Evolutionary conservation across 2,329 filamentous ascomycete species (phyloP).

Genomic region (Helminthosporium solani): DNA sequence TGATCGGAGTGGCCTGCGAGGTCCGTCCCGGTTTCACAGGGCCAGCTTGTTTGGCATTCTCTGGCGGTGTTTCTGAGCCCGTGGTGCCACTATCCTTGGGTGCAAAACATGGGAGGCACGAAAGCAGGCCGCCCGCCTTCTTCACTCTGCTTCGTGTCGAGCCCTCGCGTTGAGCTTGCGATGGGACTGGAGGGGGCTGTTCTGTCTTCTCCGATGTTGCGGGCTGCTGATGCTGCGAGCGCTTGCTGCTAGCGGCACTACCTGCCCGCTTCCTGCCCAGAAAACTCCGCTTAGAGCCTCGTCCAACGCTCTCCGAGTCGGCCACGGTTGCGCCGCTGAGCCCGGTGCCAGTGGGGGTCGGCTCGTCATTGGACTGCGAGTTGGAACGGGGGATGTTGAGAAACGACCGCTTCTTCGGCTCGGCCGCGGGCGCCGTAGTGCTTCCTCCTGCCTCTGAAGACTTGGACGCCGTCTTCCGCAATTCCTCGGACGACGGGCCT

Average conservation of each 20-base stretch:
- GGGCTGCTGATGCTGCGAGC: conserved; percentile 43
- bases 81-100: conserved; percentile 57
- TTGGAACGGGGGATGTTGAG: conserved; percentile 38
- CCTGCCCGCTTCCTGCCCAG: conserved; percentile 47
- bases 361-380: conserved; percentile 32
- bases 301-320: conserved; percentile 48
- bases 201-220: conserved; percentile 44
- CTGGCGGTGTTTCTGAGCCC: conserved; percentile 47
- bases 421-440: conserved; percentile 16
- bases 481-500: conserved; percentile 22
- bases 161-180: conserved; percentile 32
- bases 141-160: conserved; percentile 43
- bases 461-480: conserved; percentile 15
- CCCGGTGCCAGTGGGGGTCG: conserved; percentile 42
- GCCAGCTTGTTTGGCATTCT: conserved; percentile 46
- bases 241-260: conserved; percentile 51
- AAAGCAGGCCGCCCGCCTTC: conserved; percentile 45
- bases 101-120: conserved; percentile 67
- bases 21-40: conserved; percentile 41
- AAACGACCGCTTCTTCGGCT: conserved; percentile 40
- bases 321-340: conserved; percentile 48
- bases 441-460: conserved; percentile 16
- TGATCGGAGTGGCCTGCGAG: conserved; percentile 53
- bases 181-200: conserved; percentile 33
- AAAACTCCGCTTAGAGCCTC: conserved; percentile 49